Evolutionary conservation across 495 filamentous ascomycete species (phyloP).

Genomic region (Penicillium atrosanguineum): DNA sequence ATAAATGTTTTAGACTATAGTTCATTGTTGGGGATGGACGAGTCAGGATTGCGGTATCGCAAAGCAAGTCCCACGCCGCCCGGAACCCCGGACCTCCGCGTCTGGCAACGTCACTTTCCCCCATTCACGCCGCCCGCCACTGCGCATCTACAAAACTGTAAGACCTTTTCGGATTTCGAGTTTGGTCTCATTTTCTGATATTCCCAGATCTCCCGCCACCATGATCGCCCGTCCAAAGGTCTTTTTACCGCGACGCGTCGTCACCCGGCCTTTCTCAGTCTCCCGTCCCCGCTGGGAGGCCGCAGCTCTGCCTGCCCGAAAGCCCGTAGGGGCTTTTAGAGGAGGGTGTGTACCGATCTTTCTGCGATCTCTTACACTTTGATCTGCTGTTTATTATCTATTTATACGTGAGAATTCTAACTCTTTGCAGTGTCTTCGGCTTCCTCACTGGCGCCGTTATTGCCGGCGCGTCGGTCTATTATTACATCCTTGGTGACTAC

Average conservation of each 20-base stretch:
- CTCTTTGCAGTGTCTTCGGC: conserved; percentile 69
- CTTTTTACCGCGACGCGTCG: conserved; percentile 24
- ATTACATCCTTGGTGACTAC: conserved; percentile 90
- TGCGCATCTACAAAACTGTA: conserved; percentile 6
- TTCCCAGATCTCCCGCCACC: conserved; percentile 8
- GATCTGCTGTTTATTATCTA: neutral
- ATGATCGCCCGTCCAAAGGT: conserved; percentile 26
- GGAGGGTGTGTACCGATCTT: conserved; percentile 67
- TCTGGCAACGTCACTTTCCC: conserved; percentile 33
- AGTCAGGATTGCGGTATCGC: neutral
- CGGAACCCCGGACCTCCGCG: conserved; percentile 16
- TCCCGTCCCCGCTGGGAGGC: conserved; percentile 35
- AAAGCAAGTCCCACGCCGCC: conserved; percentile 13
- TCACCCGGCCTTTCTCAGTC: conserved; percentile 35
- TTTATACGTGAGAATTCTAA: neutral
- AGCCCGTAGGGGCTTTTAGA: conserved; percentile 86
- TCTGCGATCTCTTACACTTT: neutral
- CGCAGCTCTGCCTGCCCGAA: conserved; percentile 61
- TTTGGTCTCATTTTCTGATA: conserved; percentile 8
- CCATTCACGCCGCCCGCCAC: conserved; percentile 17
- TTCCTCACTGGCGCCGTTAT: conserved; percentile 85
- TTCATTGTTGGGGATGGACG: conserved; percentile 1
- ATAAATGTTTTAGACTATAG: neutral
- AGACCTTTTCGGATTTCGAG: neutral
- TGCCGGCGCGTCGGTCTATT: conserved; percentile 79